Conservation (phyloP, 2,329 filamentous ascomycete genomes). For the Lachnellula hyalina region DNA sequence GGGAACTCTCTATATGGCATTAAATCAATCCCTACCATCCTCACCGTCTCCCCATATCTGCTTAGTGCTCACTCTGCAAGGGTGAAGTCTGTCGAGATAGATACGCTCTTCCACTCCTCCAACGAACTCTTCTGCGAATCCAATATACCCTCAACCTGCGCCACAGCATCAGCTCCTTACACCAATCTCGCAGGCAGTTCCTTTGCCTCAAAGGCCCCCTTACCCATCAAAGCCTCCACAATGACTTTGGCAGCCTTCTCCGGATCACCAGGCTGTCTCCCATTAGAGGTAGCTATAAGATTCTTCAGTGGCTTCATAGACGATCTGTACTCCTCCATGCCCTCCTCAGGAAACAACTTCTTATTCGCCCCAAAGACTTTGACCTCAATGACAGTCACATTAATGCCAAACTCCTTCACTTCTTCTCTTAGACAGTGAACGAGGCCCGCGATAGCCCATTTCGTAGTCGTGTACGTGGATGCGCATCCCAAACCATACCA, state of each 20-base stretch:
- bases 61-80: too few relatives aligned
- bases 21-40: too few relatives aligned
- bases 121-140: too few relatives aligned
- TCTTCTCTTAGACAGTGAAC: background rate
- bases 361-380: background rate
- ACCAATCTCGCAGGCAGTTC: background rate
- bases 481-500: too few relatives aligned
- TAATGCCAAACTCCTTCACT: background rate
- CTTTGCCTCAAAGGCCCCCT: background rate
- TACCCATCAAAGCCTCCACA: background rate
- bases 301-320: background rate
- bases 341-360: background rate
- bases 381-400: background rate
- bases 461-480: background rate
- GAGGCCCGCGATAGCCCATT: background rate
- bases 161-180: background rate
- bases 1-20: too few relatives aligned
- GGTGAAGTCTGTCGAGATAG: too few relatives aligned
- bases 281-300: background rate
- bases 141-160: too few relatives aligned
- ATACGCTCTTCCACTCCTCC: too few relatives aligned
- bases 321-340: background rate
- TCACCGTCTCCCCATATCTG: too few relatives aligned
- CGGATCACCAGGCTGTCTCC: background rate
- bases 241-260: background rate